Evolutionary conservation across 202 grass and related monocot genomes (phyloP).

Genomic region (Setaria viridis): DNA sequence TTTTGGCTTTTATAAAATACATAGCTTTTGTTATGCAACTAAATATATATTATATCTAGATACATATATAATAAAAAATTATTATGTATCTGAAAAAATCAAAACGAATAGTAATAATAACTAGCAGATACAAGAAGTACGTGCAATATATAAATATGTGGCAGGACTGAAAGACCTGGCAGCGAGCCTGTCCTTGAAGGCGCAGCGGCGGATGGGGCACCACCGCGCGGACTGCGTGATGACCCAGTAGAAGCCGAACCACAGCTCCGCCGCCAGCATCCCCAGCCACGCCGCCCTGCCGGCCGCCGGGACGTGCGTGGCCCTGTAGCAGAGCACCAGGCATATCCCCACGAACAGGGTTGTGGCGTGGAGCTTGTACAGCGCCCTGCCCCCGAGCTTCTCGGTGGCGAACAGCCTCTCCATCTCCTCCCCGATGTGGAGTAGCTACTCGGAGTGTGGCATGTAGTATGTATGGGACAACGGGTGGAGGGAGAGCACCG

Average conservation of each 20-base stretch:
- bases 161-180: constrained; percentile 8
- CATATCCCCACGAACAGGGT: constrained; percentile 49
- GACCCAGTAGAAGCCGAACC: constrained; percentile 72
- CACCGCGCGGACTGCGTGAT: constrained; percentile 74
- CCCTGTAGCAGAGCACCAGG: constrained; percentile 67
- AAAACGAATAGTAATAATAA: too few relatives aligned
- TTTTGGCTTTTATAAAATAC: too few relatives aligned
- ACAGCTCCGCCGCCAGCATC: constrained; percentile 71
- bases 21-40: too few relatives aligned
- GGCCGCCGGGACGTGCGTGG: constrained; percentile 29
- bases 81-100: too few relatives aligned
- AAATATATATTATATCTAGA: too few relatives aligned
- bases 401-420: constrained; percentile 65
- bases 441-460: too few relatives aligned
- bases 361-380: constrained; percentile 53
- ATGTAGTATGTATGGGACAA: too few relatives aligned
- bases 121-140: too few relatives aligned
- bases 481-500: too few relatives aligned
- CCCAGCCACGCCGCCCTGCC: constrained; percentile 67
- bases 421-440: not conserved
- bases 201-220: constrained; percentile 54
- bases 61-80: too few relatives aligned
- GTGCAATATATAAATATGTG: too few relatives aligned
- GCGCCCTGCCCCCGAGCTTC: constrained; percentile 28
- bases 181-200: constrained; percentile 66